Evolutionary conservation across 129 eudicot species (phyloP).

Genomic region (Saposhnikovia divaricata): DNA sequence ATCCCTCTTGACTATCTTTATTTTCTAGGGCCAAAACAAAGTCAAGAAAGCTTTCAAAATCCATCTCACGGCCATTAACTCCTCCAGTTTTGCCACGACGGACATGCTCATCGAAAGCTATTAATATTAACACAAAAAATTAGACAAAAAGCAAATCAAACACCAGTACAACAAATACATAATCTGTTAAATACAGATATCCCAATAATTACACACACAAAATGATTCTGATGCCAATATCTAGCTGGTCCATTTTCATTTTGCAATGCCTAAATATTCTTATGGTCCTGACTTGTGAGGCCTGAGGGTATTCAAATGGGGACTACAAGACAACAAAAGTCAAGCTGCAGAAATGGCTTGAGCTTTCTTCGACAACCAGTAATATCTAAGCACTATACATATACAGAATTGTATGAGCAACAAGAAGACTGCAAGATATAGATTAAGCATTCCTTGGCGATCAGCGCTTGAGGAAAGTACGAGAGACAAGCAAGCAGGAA

Average conservation of each 20-base stretch:
- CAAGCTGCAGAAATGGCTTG: neutral
- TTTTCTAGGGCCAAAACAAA: slow-evolving; percentile 91
- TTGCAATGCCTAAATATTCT: neutral
- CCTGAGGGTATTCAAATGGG: neutral
- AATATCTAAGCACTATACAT: neutral
- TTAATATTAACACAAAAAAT: neutral
- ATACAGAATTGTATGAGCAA: neutral
- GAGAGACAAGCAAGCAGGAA: neutral
- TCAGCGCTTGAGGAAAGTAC: neutral
- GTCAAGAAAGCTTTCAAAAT: slow-evolving; percentile 87
- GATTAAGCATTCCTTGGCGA: neutral
- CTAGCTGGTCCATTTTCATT: neutral
- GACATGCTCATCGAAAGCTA: slow-evolving; percentile 92
- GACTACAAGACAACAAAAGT: neutral
- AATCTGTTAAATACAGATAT: neutral
- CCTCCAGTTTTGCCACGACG: slow-evolving; percentile 85
- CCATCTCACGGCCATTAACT: slow-evolving; percentile 88
- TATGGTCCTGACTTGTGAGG: neutral
- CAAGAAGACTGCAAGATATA: neutral
- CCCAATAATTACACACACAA: neutral
- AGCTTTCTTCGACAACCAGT: neutral
- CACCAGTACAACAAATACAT: neutral
- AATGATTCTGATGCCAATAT: neutral
- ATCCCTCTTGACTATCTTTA: slow-evolving; percentile 90
- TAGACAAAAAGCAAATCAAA: neutral